A percentile compares a stretch with the other conserved stretches of the same genome.
Evolutionary conservation across 78 protist genomes (phyloP).

Genomic region (Dictyostelium capitatum): DNA sequence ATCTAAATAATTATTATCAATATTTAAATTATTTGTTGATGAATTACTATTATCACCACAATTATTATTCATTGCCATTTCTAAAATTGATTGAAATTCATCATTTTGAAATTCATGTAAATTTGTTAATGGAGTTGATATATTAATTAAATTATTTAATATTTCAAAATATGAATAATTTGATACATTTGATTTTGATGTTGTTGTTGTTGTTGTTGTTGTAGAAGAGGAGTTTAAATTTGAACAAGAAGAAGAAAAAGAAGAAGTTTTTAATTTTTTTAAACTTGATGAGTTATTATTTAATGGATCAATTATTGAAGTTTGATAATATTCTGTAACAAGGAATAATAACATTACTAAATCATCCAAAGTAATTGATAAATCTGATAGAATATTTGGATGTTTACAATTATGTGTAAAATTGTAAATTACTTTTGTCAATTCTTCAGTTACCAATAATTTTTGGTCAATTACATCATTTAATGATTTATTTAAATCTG

Average conservation of each 20-base stretch:
- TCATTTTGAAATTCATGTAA: not conserved
- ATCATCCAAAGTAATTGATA: constrained; percentile 20
- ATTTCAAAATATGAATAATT: constrained; percentile 28
- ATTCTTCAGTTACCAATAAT: not conserved
- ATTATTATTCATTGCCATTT: not conserved
- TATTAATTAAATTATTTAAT: constrained; percentile 3
- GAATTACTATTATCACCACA: not conserved
- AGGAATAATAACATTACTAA: constrained; percentile 51
- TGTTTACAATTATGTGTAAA: not conserved
- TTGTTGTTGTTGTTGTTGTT: no score
- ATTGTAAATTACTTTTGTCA: not conserved
- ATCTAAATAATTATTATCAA: constrained; percentile 12
- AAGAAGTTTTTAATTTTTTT: not conserved
- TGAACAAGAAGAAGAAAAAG: not conserved
- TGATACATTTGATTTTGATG: not conserved
- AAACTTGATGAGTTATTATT: not conserved
- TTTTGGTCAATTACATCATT: not conserved
- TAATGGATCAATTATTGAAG: constrained; percentile 17
- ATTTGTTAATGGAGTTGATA: constrained; percentile 38
- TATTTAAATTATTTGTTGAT: not conserved
- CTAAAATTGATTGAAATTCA: not conserved
- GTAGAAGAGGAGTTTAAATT: not conserved
- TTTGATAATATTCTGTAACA: constrained; percentile 7
- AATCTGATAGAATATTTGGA: not conserved
- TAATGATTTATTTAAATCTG: not conserved